Evolutionary conservation across 1,284 basidiomycete species (phyloP).

Genomic region (Singerocomus inundabilis): DNA sequence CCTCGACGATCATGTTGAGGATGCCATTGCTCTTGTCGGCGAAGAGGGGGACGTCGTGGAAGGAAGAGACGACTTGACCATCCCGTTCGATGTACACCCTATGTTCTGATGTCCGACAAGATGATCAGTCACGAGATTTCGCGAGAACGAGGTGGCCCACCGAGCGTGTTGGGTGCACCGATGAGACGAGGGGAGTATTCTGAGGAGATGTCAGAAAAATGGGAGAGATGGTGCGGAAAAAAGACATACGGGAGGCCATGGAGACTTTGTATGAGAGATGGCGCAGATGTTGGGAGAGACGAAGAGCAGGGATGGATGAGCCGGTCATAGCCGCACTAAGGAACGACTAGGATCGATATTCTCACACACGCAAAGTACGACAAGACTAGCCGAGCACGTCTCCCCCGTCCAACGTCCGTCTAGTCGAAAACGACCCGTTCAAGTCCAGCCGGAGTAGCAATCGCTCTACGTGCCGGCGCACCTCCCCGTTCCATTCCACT

Average conservation of each 20-base stretch:
- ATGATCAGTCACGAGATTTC: constrained; percentile 15
- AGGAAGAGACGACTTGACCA: constrained; percentile 83
- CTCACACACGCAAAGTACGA: not conserved
- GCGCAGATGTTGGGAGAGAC: constrained; percentile 60
- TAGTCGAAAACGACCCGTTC: constrained; percentile 73
- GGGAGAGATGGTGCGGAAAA: not conserved
- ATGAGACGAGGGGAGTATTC: constrained; percentile 77
- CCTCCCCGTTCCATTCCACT: constrained; percentile 58
- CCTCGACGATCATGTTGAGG: constrained; percentile 98
- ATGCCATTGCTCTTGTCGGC: constrained; percentile 91
- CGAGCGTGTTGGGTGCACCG: constrained; percentile 90
- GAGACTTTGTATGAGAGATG: constrained; percentile 43
- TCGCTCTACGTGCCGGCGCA: constrained; percentile 78
- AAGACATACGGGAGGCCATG: constrained; percentile 58
- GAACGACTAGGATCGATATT: not conserved
- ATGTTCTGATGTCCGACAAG: constrained; percentile 63
- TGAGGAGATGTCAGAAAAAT: constrained; percentile 30
- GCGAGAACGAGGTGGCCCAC: constrained; percentile 43
- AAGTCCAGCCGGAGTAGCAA: constrained; percentile 82
- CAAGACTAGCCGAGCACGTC: not conserved
- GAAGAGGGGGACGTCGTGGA: constrained; percentile 97
- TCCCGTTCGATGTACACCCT: constrained; percentile 92
- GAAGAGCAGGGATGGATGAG: constrained; percentile 36
- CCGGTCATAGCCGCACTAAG: constrained; percentile 30
- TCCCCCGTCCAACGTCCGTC: constrained; percentile 14